These are phyloP conservation scores for Penicillium paradoxum DNA, from an alignment of 495 filamentous ascomycete genomes.

Conservation along the genomic window DNA sequence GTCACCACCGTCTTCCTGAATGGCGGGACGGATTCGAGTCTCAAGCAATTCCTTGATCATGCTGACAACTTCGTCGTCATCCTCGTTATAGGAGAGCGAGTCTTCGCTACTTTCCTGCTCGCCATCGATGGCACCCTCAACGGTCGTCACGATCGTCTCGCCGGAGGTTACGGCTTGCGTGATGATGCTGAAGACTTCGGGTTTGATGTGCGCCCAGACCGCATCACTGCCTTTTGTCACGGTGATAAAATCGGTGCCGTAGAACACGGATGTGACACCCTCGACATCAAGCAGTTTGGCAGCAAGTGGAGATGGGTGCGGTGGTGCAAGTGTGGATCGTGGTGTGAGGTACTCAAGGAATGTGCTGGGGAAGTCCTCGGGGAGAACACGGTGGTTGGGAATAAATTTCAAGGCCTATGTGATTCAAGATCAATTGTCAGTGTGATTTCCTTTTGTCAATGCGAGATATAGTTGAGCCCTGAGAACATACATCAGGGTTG, in stretches of 20 bases:
- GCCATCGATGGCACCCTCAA: constrained; percentile 54
- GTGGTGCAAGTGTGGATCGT: constrained; percentile 79
- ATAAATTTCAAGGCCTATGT: constrained; percentile 80
- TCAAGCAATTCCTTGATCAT: constrained; percentile 99
- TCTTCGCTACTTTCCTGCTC: constrained; percentile 57
- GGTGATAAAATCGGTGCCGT: constrained; percentile 92
- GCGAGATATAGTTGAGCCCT: background rate
- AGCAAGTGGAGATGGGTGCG: constrained; percentile 89
- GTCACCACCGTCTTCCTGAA: constrained; percentile 96
- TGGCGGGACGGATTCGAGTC: constrained; percentile 87
- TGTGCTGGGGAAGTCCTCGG: constrained; percentile 61
- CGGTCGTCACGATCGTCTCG: constrained; percentile 70
- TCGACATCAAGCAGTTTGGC: constrained; percentile 85
- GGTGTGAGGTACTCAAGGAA: constrained; percentile 91
- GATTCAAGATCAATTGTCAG: background rate
- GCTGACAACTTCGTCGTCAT: constrained; percentile 86
- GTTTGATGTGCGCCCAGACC: constrained; percentile 91
- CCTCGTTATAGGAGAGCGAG: constrained; percentile 71
- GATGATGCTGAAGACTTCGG: constrained; percentile 91
- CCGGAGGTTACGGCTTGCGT: constrained; percentile 83
- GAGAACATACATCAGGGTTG: constrained; percentile 67
- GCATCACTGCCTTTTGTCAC: constrained; percentile 83
- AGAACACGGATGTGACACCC: constrained; percentile 90
- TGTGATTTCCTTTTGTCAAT: background rate
- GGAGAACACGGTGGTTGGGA: constrained; percentile 77